Conservation (phyloP, 1,139 yeast species). For the Pichia norvegensis region DNA sequence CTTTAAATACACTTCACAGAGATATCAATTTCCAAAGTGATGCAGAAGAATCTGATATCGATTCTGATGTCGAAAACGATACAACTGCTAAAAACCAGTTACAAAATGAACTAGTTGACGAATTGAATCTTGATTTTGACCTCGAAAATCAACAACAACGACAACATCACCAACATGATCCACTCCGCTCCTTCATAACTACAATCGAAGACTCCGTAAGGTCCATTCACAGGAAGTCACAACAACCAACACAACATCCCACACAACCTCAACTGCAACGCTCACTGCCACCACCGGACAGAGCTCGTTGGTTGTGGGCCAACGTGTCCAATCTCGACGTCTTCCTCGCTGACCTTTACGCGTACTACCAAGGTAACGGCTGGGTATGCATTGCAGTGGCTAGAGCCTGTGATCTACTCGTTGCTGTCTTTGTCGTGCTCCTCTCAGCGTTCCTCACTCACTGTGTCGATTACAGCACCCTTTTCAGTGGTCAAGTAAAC, state of each 20-base stretch:
- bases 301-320: constrained; percentile 94
- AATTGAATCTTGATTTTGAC: not conserved
- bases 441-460: constrained; percentile 74
- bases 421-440: constrained; percentile 68
- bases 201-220: not conserved
- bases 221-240: not conserved
- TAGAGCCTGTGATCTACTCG: constrained; percentile 57
- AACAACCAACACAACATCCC: no score
- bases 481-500: constrained; percentile 28
- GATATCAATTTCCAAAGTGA: not conserved
- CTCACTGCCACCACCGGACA: constrained; percentile 46
- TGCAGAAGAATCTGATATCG: no score
- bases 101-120: not conserved
- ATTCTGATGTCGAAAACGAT: not conserved
- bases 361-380: constrained; percentile 82
- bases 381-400: constrained; percentile 64
- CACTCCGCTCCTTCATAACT: not conserved
- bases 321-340: constrained; percentile 86
- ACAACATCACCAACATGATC: not conserved
- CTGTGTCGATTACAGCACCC: constrained; percentile 54
- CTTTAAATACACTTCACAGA: no score
- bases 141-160: not conserved
- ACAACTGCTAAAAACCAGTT: no score
- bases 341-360: constrained; percentile 74
- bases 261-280: not conserved